Percentiles rank a stretch among this genome's conserved stretches.
Conservation (phyloP, 768 basidiomycete species). For the Hygrophorus russula region DNA sequence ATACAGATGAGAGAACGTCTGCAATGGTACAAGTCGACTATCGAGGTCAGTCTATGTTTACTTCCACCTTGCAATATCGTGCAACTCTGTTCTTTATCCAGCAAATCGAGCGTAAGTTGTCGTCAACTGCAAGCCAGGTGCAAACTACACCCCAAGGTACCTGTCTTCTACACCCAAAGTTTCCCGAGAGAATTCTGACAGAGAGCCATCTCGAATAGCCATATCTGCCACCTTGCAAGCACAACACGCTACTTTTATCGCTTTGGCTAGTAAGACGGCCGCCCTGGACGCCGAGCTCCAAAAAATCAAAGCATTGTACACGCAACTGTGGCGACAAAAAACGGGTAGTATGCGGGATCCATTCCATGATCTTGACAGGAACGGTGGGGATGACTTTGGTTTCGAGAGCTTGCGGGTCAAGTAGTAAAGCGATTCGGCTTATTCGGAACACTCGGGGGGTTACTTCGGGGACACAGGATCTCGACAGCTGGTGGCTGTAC, state of each 20-base stretch:
- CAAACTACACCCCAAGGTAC: conserved; percentile 70
- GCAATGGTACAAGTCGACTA: conserved; percentile 70
- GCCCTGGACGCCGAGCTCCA: conserved; percentile 63
- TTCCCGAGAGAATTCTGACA: conserved; percentile 2
- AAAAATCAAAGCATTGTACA: conserved; percentile 64
- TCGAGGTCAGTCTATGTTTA: conserved; percentile 41
- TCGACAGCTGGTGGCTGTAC: not conserved
- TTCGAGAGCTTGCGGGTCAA: conserved; percentile 31
- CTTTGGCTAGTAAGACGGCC: conserved; percentile 69
- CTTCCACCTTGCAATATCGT: not conserved
- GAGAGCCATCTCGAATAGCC: conserved; percentile 25
- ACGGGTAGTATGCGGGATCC: conserved; percentile 81
- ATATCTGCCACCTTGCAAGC: conserved; percentile 70
- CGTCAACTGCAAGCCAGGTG: conserved; percentile 49
- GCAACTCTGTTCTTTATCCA: conserved; percentile 15
- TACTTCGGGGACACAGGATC: not conserved
- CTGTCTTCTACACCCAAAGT: conserved; percentile 8
- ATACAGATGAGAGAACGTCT: conserved; percentile 62
- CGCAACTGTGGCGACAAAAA: conserved; percentile 67
- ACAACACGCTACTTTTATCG: conserved; percentile 67
- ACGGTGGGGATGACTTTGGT: conserved; percentile 27
- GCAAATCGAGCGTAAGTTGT: conserved; percentile 80
- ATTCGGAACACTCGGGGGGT: not conserved
- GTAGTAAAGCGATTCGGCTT: conserved; percentile 10
- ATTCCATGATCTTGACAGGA: conserved; percentile 42